Conservation (phyloP, 495 filamentous ascomycete species). For the Podospora bellae-mahoneyi region DNA sequence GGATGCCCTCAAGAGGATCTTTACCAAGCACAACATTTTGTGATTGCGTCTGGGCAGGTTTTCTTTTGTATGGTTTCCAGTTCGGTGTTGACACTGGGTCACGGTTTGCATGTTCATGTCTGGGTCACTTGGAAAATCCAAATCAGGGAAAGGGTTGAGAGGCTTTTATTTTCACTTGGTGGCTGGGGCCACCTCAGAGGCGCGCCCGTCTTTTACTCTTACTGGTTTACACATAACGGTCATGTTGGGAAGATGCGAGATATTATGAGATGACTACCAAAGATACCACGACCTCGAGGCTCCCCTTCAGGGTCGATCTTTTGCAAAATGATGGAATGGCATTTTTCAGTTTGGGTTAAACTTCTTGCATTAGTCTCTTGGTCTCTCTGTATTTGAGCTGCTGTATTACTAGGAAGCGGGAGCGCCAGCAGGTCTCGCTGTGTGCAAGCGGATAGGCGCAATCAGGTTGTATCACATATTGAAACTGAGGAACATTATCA, state of each 20-base stretch:
- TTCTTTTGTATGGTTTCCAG: background rate
- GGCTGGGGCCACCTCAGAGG: background rate
- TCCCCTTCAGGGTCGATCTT: background rate
- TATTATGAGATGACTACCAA: background rate
- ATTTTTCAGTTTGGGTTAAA: background rate
- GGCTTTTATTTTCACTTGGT: background rate
- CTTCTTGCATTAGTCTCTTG: background rate
- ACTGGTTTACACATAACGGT: background rate
- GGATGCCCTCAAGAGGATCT: slow-evolving; percentile 45
- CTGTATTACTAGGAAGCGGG: background rate
- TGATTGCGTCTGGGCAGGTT: slow-evolving; percentile 18
- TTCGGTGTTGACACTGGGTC: background rate
- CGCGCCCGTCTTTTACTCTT: background rate
- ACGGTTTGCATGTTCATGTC: background rate
- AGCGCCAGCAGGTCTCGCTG: background rate
- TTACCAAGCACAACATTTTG: slow-evolving; percentile 46
- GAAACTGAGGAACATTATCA: too few relatives aligned
- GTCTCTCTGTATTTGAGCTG: background rate
- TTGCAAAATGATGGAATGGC: background rate
- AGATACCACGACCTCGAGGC: slow-evolving; percentile 1
- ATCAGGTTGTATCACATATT: background rate
- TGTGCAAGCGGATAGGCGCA: background rate
- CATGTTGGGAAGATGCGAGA: background rate
- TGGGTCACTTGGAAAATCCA: background rate
- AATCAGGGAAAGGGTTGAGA: background rate